Conservation (phyloP, 768 basidiomycete species). For the Lyophyllum atratum region DNA sequence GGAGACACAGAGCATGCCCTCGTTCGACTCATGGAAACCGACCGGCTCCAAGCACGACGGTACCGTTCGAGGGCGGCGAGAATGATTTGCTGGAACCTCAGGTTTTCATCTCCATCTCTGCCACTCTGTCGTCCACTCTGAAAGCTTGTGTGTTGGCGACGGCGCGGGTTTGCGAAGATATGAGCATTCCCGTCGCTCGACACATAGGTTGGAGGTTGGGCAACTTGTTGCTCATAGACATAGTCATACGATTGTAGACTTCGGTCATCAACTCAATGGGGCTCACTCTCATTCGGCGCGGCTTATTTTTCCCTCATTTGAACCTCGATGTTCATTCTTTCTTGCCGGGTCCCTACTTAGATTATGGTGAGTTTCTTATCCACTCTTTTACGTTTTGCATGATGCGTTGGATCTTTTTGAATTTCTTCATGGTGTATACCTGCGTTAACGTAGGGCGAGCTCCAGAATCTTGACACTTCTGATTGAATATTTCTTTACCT, state of each 20-base stretch:
- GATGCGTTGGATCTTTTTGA: constrained; percentile 66
- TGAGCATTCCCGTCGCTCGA: constrained; percentile 61
- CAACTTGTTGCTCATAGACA: constrained; percentile 80
- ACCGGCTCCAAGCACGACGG: constrained; percentile 74
- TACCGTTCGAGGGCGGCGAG: constrained; percentile 54
- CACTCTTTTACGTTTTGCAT: constrained; percentile 31
- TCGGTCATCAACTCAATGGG: constrained; percentile 81
- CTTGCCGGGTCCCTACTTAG: not conserved
- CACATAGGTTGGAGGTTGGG: constrained; percentile 36
- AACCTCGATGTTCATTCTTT: constrained; percentile 51
- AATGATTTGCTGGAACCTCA: constrained; percentile 38
- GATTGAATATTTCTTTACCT: constrained; percentile 22
- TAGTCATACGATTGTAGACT: constrained; percentile 82
- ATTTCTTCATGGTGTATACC: constrained; percentile 95
- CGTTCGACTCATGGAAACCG: constrained; percentile 64
- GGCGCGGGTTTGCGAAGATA: constrained; percentile 72
- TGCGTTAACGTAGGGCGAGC: constrained; percentile 54
- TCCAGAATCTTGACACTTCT: constrained; percentile 75
- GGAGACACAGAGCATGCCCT: constrained; percentile 78
- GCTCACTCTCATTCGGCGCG: constrained; percentile 83
- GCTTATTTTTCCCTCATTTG: constrained; percentile 55
- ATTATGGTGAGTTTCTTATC: not conserved
- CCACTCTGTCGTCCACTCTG: constrained; percentile 57
- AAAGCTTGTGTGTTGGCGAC: constrained; percentile 36
- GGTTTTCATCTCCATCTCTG: constrained; percentile 46